These are phyloP conservation scores for Alloteropsis semialata DNA, from an alignment of 176 grass and related monocot genomes.

Conservation along the genomic window DNA sequence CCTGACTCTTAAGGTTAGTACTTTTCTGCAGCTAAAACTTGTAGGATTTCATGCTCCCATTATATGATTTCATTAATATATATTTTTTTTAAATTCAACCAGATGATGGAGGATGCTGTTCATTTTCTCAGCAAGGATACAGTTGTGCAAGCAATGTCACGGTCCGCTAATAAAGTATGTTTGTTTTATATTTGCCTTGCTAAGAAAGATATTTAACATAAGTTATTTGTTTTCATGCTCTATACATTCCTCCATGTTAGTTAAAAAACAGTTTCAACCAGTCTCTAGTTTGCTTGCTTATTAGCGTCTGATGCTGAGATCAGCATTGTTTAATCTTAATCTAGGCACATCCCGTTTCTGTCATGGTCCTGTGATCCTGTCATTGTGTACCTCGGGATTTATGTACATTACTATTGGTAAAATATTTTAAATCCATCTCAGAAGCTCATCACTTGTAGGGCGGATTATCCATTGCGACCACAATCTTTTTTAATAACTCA, in stretches of 20 bases:
- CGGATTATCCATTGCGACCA: background rate
- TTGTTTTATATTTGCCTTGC: constrained; percentile 1
- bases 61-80: constrained; percentile 18
- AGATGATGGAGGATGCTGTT: constrained; percentile 99
- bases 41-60: constrained; percentile 2
- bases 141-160: constrained; percentile 93
- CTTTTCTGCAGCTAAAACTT: constrained; percentile 8
- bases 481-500: background rate
- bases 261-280: constrained; percentile 3
- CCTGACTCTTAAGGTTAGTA: constrained; percentile 85
- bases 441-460: background rate
- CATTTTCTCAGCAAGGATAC: constrained; percentile 98
- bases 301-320: constrained; percentile 23
- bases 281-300: background rate
- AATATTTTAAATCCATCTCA: background rate
- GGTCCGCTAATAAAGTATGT: constrained; percentile 88
- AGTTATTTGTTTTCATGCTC: constrained; percentile 11
- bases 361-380: too few relatives aligned
- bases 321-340: constrained; percentile 14
- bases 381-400: constrained; percentile 1
- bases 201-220: constrained; percentile 22
- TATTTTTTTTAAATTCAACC: constrained; percentile 18
- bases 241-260: constrained; percentile 4
- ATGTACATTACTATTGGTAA: background rate
- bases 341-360: constrained; percentile 4